Conservation (phyloP, 129 eudicot species). For the Deinandra increscens region DNA sequence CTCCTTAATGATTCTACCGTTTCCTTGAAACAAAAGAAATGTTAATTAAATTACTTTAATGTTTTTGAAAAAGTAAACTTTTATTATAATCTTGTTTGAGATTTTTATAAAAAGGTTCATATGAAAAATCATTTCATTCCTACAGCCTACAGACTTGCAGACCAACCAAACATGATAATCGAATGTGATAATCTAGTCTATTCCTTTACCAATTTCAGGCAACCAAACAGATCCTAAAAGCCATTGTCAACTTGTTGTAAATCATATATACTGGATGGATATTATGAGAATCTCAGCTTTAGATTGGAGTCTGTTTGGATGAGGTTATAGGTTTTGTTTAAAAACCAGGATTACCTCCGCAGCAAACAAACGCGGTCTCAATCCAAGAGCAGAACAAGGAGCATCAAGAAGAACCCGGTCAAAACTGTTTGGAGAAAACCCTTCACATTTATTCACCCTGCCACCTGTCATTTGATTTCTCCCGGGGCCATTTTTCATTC, state of each 20-base stretch:
- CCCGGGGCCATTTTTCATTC: slow-evolving; percentile 80
- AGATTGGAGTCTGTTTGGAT: background rate
- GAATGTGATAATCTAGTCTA: background rate
- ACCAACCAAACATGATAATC: background rate
- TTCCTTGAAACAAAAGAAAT: slow-evolving; percentile 40
- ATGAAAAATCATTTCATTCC: background rate
- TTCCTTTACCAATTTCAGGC: background rate
- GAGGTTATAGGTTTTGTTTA: background rate
- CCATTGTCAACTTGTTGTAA: background rate
- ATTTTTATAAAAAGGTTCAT: background rate
- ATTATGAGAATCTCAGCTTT: too few species aligned
- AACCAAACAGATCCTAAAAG: background rate
- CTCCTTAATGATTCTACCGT: slow-evolving; percentile 75
- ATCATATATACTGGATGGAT: background rate
- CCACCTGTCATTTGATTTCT: slow-evolving; percentile 54
- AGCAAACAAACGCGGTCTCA: slow-evolving; percentile 86
- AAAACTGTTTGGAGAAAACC: slow-evolving; percentile 87
- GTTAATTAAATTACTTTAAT: background rate
- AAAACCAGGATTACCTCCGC: slow-evolving; percentile 66
- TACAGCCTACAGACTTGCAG: background rate
- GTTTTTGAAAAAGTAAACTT: background rate
- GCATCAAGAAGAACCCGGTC: slow-evolving; percentile 99
- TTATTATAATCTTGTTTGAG: background rate
- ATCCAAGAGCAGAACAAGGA: slow-evolving; percentile 97
- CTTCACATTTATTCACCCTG: slow-evolving; percentile 68